Evolutionary conservation across 2,329 filamentous ascomycete genomes (phyloP).

Genomic region (Colletotrichum sp.): DNA sequence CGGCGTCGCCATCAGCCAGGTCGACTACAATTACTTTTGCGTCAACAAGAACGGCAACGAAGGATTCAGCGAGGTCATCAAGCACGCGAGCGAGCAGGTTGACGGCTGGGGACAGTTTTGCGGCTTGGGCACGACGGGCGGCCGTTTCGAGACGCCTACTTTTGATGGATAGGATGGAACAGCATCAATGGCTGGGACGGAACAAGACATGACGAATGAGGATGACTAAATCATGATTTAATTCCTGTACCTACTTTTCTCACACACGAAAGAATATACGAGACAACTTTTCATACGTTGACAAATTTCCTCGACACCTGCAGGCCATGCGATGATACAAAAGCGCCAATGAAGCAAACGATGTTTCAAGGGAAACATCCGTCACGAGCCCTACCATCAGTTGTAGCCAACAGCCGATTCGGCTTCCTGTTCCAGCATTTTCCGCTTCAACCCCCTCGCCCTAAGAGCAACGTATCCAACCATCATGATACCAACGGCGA

Average conservation of each 20-base stretch:
- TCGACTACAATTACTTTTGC: constrained; percentile 31
- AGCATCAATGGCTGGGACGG: not conserved
- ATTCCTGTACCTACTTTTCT: not conserved
- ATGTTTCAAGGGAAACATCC: not conserved
- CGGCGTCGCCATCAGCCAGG: constrained; percentile 26
- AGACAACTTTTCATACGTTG: not conserved
- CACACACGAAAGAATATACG: not conserved
- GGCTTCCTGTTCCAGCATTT: constrained; percentile 22
- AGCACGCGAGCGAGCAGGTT: constrained; percentile 34
- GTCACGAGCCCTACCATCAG: not conserved
- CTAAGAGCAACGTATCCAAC: constrained; percentile 67
- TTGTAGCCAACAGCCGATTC: not conserved
- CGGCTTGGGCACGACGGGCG: constrained; percentile 10
- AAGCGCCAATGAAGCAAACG: not conserved
- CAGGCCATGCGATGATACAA: not conserved
- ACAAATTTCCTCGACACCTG: not conserved
- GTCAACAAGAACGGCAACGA: constrained; percentile 27
- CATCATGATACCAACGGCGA: constrained; percentile 68
- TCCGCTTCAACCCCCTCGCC: constrained; percentile 38
- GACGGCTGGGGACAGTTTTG: constrained; percentile 39
- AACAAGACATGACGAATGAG: not conserved
- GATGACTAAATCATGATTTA: not conserved
- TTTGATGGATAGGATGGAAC: constrained; percentile 13
- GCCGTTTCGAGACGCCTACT: constrained; percentile 28
- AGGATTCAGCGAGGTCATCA: constrained; percentile 36